Evolutionary conservation across 2,329 filamentous ascomycete genomes (phyloP).

Genomic region (Penicillium griseofulvum): DNA sequence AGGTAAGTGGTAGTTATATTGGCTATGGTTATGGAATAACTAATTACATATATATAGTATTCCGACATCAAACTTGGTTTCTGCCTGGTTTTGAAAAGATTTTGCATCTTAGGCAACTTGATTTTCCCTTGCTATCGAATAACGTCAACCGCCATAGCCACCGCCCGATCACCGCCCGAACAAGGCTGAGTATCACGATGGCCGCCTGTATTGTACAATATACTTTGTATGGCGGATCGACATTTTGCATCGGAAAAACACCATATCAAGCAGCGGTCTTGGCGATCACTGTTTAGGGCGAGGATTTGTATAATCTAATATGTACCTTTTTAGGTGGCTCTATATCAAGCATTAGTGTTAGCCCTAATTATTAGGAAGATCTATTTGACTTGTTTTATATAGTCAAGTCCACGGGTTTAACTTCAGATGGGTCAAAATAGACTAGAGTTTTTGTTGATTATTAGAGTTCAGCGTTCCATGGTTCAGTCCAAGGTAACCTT

Average conservation of each 20-base stretch:
- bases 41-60: background rate
- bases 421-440: constrained; percentile 2
- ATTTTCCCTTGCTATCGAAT: background rate
- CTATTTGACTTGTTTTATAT: too few relatives aligned
- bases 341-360: background rate
- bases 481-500: constrained; percentile 7
- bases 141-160: background rate
- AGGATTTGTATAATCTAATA: background rate
- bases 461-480: constrained; percentile 12
- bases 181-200: background rate
- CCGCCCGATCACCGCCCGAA: background rate
- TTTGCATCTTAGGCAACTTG: too few relatives aligned
- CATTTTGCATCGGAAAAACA: background rate
- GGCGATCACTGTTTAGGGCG: background rate
- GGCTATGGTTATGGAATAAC: background rate
- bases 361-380: background rate
- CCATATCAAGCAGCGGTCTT: background rate
- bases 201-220: background rate
- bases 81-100: background rate
- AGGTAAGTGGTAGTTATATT: background rate
- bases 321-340: background rate
- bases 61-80: background rate
- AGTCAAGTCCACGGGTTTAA: background rate
- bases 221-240: background rate
- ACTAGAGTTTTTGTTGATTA: background rate